Percentiles rank a stretch among this genome's conserved stretches.
These are phyloP conservation scores for Hansenula anomala DNA, from an alignment of 1,139 yeast genomes.

Conservation along the genomic window DNA sequence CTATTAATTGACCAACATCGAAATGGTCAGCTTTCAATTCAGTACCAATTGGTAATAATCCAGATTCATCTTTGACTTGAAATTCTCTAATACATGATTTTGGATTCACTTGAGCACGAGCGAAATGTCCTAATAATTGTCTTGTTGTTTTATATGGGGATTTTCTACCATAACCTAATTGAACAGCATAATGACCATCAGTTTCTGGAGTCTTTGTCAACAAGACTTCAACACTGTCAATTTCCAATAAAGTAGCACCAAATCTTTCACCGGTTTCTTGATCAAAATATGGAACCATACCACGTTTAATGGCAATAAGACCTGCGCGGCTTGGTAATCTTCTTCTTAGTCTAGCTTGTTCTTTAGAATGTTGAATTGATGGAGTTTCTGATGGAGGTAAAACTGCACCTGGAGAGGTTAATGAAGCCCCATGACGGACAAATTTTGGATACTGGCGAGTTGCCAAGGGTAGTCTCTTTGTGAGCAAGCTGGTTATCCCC, in stretches of 20 bases:
- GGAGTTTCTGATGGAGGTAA: conserved; percentile 44
- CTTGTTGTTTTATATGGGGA: conserved; percentile 57
- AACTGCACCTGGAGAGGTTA: conserved; percentile 50
- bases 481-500: conserved; percentile 3
- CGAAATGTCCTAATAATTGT: conserved; percentile 71
- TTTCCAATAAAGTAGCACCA: conserved; percentile 83
- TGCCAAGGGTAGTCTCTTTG: conserved; percentile 4
- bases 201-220: conserved; percentile 60
- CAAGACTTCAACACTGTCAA: conserved; percentile 84
- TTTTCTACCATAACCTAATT: conserved; percentile 80
- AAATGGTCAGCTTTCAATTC: conserved; percentile 81
- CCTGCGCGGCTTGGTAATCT: conserved; percentile 78
- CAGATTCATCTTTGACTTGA: conserved; percentile 61
- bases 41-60: conserved; percentile 74
- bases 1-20: conserved; percentile 78
- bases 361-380: conserved; percentile 49
- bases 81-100: conserved; percentile 74
- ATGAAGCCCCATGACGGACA: conserved; percentile 35
- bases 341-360: conserved; percentile 56
- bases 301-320: conserved; percentile 73
- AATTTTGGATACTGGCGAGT: conserved; percentile 15
- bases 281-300: conserved; percentile 84
- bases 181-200: conserved; percentile 82
- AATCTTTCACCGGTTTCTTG: conserved; percentile 60
- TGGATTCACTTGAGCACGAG: conserved; percentile 80